Evolutionary conservation across 192 early-diverging fungal genomes (phyloP).

Genomic region (Backusella mclennaniae): DNA sequence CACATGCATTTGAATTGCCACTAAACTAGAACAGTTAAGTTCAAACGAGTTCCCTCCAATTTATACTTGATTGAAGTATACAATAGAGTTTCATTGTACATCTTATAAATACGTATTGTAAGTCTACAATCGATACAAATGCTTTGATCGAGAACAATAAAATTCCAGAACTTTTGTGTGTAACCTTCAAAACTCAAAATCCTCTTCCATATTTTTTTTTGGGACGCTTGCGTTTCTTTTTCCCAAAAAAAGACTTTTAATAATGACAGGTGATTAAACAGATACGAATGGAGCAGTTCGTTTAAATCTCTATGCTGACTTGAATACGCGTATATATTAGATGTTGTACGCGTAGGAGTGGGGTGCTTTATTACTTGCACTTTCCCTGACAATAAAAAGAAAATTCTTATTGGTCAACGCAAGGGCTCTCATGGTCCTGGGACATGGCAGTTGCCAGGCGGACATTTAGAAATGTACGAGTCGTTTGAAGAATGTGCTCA

Average conservation of each 20-base stretch:
- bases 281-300: neutral
- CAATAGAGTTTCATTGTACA: no score
- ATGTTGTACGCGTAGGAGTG: conserved; percentile 38
- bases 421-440: conserved; percentile 57
- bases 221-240: neutral
- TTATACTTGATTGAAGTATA: no score
- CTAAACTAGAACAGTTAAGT: no score
- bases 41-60: no score
- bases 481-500: conserved; percentile 52
- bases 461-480: conserved; percentile 57
- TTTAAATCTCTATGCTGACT: neutral
- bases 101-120: no score
- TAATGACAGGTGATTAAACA: neutral
- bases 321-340: neutral
- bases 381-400: neutral
- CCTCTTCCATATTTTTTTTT: neutral
- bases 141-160: no score
- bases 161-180: no score
- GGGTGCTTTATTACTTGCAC: conserved; percentile 44
- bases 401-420: conserved; percentile 51
- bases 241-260: neutral
- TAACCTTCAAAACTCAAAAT: neutral
- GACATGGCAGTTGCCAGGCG: conserved; percentile 50
- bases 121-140: no score
- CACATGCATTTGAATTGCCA: no score